A percentile compares a stretch with the other conserved stretches of the same genome.
phyloP scores from a whole-genome alignment of 1,284 basidiomycete genomes.

The Sutorius eximius region DNA sequence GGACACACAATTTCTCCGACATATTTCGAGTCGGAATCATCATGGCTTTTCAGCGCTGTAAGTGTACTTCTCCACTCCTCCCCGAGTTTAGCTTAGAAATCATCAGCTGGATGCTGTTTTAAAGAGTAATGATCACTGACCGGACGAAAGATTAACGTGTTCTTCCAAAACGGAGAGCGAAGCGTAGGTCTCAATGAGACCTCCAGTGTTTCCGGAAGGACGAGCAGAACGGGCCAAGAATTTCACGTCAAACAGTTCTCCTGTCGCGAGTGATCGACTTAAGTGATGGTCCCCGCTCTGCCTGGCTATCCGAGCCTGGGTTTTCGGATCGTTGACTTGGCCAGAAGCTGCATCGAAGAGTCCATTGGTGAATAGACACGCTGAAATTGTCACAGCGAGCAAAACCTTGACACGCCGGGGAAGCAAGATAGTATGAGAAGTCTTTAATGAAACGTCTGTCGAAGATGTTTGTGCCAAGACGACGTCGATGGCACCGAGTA shows the following conservation, averaged over 20 bases:
- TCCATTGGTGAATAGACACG: constrained; percentile 17
- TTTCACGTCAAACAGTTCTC: constrained; percentile 20
- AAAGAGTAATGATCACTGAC: constrained; percentile 7
- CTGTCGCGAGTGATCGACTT: constrained; percentile 22
- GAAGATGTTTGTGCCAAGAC: constrained; percentile 5
- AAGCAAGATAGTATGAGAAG: not conserved
- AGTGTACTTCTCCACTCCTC: constrained; percentile 12
- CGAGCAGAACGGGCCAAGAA: constrained; percentile 17
- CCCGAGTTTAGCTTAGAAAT: constrained; percentile 7
- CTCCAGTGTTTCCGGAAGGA: not conserved
- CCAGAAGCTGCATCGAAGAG: constrained; percentile 11
- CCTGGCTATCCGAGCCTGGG: constrained; percentile 6
- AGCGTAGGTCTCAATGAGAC: constrained; percentile 13
- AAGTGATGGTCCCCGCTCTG: constrained; percentile 12
- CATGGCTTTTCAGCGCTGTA: not conserved
- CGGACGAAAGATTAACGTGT: constrained; percentile 9
- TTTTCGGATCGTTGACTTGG: not conserved
- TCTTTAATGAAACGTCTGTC: not conserved
- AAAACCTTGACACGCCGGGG: not conserved
- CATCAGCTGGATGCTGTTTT: constrained; percentile 1
- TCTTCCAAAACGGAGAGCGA: constrained; percentile 19
- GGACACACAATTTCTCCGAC: constrained; percentile 16
- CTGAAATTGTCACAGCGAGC: constrained; percentile 18
- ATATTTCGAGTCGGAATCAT: not conserved
- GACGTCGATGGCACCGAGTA: constrained; percentile 8